These are phyloP conservation scores for Lycium barbarum DNA, from an alignment of 257 asterid genomes.

Conservation along the genomic window DNA sequence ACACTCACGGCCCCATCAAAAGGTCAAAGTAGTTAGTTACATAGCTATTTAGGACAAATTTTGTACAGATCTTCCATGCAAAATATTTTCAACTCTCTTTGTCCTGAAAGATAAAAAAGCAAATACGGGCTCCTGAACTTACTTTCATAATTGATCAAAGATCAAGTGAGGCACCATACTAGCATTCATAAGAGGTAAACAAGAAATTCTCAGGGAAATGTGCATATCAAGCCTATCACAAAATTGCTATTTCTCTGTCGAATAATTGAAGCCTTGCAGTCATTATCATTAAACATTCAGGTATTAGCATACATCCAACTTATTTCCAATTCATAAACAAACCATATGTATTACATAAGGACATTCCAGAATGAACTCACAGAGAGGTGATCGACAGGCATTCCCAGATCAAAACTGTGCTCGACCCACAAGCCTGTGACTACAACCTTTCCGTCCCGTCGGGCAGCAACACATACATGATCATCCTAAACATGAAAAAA, in stretches of 20 bases:
- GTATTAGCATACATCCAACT: background rate
- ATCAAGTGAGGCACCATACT: background rate
- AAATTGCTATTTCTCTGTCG: background rate
- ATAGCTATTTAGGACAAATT: background rate
- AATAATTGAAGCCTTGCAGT: background rate
- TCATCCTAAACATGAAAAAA: conserved; percentile 59
- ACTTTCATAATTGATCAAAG: background rate
- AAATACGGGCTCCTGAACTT: background rate
- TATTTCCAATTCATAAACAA: background rate
- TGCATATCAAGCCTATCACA: background rate
- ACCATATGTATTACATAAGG: background rate
- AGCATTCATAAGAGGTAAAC: background rate
- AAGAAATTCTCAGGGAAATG: background rate
- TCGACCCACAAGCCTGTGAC: conserved; percentile 86
- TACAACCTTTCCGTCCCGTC: conserved; percentile 69
- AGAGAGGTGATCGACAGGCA: conserved; percentile 55
- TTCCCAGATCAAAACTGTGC: conserved; percentile 71
- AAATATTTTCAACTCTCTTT: background rate
- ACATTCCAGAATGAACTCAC: conserved; percentile 52
- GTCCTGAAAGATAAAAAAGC: background rate
- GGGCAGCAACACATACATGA: conserved; percentile 80
- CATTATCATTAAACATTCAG: background rate
- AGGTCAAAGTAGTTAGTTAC: background rate
- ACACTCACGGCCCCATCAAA: background rate
- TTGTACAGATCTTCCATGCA: background rate